A percentile compares a stretch with the other conserved stretches of the same genome.
phyloP scores from a whole-genome alignment of 2,329 filamentous ascomycete genomes.

The Fusarium begoniae region DNA sequence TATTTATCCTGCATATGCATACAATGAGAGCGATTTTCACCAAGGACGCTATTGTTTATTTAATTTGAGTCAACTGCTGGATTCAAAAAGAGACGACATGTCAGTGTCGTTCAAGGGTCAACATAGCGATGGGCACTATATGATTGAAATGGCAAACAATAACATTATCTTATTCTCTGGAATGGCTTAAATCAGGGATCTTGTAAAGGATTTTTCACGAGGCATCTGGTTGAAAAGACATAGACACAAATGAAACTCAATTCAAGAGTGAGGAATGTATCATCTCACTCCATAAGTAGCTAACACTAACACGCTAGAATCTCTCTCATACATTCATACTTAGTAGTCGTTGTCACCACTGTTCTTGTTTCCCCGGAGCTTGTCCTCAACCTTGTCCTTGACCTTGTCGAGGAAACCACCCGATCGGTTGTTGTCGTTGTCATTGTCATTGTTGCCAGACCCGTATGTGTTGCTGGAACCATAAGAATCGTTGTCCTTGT shows the following conservation, averaged over 20 bases:
- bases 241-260: background rate
- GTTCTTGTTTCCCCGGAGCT: slow-evolving; percentile 56
- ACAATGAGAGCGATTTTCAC: background rate
- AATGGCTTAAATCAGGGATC: no score
- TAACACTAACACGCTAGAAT: slow-evolving; percentile 7
- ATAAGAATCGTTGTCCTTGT: background rate
- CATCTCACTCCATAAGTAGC: background rate
- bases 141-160: background rate
- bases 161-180: no score
- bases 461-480: slow-evolving; percentile 16
- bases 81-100: no score
- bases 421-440: slow-evolving; percentile 26
- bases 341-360: slow-evolving; percentile 37
- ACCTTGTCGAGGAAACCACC: slow-evolving; percentile 65
- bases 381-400: slow-evolving; percentile 65
- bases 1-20: background rate
- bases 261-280: slow-evolving; percentile 8
- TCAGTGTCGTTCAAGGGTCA: background rate
- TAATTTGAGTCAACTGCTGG: background rate
- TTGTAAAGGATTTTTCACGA: background rate
- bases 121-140: no score
- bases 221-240: no score
- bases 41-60: background rate
- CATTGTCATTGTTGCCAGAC: background rate
- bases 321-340: background rate